Percentiles rank a stretch among this genome's conserved stretches.
These are phyloP conservation scores for Baorangia bicolor DNA, from an alignment of 768 basidiomycete genomes.

Conservation along the genomic window DNA sequence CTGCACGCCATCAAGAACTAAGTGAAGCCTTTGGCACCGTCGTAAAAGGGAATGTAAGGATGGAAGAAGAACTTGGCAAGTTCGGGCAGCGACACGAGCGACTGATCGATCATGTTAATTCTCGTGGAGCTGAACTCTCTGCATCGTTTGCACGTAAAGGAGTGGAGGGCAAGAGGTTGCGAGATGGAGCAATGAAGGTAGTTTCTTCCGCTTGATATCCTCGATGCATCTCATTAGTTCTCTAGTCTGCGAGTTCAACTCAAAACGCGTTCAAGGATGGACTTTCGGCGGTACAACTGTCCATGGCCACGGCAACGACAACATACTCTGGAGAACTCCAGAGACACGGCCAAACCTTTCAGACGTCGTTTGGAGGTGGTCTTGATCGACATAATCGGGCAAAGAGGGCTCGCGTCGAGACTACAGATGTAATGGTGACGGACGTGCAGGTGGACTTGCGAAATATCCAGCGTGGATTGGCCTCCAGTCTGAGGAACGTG, in stretches of 20 bases:
- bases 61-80: slow-evolving; percentile 47
- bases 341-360: slow-evolving; percentile 44
- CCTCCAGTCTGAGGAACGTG: slow-evolving; percentile 48
- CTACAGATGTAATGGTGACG: slow-evolving; percentile 46
- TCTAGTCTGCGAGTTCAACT: slow-evolving; percentile 42
- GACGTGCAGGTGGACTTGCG: slow-evolving; percentile 54
- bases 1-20: slow-evolving; percentile 65
- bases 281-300: slow-evolving; percentile 44
- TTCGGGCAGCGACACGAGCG: slow-evolving; percentile 51
- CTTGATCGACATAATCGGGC: slow-evolving; percentile 60
- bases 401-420: slow-evolving; percentile 68
- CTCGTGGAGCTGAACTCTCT: slow-evolving; percentile 42
- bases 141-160: slow-evolving; percentile 44
- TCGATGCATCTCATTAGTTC: slow-evolving; percentile 11
- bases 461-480: slow-evolving; percentile 48
- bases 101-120: slow-evolving; percentile 41
- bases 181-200: slow-evolving; percentile 64
- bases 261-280: slow-evolving; percentile 42
- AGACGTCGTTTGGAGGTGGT: slow-evolving; percentile 48
- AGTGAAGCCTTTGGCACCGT: slow-evolving; percentile 55
- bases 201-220: background rate
- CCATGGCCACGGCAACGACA: slow-evolving; percentile 45
- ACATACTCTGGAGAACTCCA: slow-evolving; percentile 54
- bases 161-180: slow-evolving; percentile 51
- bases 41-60: slow-evolving; percentile 54